Evolutionary conservation across 1,139 yeast species (phyloP), one percentile per base, ranked within the genome.

Genomic region (Yamadazyma songkhlaensis): DNA sequence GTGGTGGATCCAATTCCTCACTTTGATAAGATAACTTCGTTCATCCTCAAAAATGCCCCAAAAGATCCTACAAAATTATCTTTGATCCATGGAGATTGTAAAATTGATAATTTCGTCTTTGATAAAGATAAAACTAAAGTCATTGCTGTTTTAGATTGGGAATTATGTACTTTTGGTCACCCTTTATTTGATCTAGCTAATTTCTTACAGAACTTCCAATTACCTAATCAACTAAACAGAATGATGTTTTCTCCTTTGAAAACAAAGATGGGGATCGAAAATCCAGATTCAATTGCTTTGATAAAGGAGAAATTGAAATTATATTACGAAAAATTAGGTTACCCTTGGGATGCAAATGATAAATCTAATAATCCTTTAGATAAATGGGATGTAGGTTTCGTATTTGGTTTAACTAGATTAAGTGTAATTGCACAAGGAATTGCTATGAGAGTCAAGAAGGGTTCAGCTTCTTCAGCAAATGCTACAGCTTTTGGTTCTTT

Each of bases 391-490:
- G 73, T 75, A 40, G 87, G 84, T 1, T 68, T 64, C 21, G 82
- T 78, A 2, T 80, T 79, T 55, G 84, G 84, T 0, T 65, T 80
- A 38, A 65, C 77, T 36, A 59, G 87, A 31, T 64, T 81, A 25
- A 67, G 78, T 45, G 85, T 81, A 14, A 81, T 81, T 42, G 65
- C 76, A 25, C 88, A 81, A 47, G 88, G 88, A 3, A 79, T 81
- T 42, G 83, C 81, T 9, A 81, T 83, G 62, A 65, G 88, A 41
- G 65, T 71, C 2, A 67, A 72, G 12, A 61, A 69, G 38, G 85
- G 84, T 10, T 74, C 71, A 39, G 86, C 86, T 1, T 75, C 82
- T 25, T 74, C 81, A 34, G 79, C 77, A 0, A 64, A 69, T 38
- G 86, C 87, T 1, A 60, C 59, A 8, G 59, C 59, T 2, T 64